Base-by-base conservation (phyloP, 176 grass and related monocot genomes). In the Juncus effusus region DNA sequence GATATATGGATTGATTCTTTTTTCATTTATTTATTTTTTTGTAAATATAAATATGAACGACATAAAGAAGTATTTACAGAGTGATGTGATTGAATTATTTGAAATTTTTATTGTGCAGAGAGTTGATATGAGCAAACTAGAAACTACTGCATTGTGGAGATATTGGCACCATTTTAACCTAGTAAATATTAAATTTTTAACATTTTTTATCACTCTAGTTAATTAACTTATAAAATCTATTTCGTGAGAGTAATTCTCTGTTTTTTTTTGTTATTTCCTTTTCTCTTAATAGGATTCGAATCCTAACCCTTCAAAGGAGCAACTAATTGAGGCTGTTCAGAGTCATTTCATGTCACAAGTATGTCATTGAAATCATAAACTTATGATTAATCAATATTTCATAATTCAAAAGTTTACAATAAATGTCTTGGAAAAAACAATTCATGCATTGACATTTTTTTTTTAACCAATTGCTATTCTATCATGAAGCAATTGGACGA, bases 321-420 rank as follows among this genome's bases (percentile, higher is more conserved):
- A 95, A 57, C 60, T 95, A 54, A 62, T 95, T 78, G 85, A 95
- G 70, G 82, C 76, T 65, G 90, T 89, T 54, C 85, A 81, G 59
- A 89, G 82, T 79, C 90, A 95, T 69, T 95, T 95, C 65, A 81
- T 85, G 79, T 78, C 85, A 36, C 90, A 95, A 79, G 90, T 95
- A 73, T 60, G 14, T 59, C 77, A 66, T 56, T 12, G 54, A 70
- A 63, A 42, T 6, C 42, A 19, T 61, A 13, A 70, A 77, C 11
- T 69, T 28, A 28, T 8, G 8, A 38, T 50, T 15, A 62, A 64
- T 83, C 35, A 59, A 9, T 53, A 36, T 16, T 63, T 14, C 54
- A 47, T 47, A 47, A 9, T 9, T 47, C 4, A 9, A 47, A 47
- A 47, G 9, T 47, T 47, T 47, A 28, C 19, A 28, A 28, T 0